Evolutionary conservation across 2,329 filamentous ascomycete genomes (phyloP).

Genomic region (Coleophoma crateriformis): DNA sequence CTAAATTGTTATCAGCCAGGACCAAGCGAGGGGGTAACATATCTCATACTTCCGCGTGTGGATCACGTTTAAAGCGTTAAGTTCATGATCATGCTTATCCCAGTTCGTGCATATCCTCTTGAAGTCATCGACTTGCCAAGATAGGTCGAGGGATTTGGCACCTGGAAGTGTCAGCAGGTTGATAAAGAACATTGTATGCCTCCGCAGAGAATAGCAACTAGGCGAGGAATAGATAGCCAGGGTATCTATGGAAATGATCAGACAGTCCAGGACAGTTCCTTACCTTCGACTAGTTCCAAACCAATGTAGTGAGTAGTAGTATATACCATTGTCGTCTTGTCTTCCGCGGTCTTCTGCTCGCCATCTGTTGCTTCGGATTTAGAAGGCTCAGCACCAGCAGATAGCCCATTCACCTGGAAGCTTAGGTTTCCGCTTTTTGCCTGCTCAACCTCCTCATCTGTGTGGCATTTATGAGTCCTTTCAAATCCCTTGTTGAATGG

Average conservation of each 20-base stretch:
- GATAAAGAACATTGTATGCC: no score
- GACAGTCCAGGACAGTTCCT: constrained; percentile 17
- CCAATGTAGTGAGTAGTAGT: constrained; percentile 96
- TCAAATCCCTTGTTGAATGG: constrained; percentile 93
- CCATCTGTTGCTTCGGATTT: constrained; percentile 31
- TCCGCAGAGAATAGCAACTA: not conserved
- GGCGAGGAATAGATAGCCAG: not conserved
- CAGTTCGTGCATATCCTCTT: constrained; percentile 75
- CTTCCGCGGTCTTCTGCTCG: constrained; percentile 30
- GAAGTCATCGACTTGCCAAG: constrained; percentile 80
- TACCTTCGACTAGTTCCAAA: constrained; percentile 72
- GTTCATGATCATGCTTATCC: constrained; percentile 67
- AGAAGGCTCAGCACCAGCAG: constrained; percentile 25
- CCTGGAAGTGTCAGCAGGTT: constrained; percentile 38
- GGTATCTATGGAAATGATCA: no score
- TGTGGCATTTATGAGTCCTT: constrained; percentile 65
- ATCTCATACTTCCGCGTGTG: constrained; percentile 73
- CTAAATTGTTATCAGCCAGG: constrained; percentile 38
- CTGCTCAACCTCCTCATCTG: constrained; percentile 54
- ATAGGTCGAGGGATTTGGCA: constrained; percentile 69
- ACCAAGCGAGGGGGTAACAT: not conserved
- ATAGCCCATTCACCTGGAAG: constrained; percentile 41
- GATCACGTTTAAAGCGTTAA: constrained; percentile 69
- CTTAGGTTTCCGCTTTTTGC: constrained; percentile 57
- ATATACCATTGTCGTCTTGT: constrained; percentile 47